phyloP scores from a whole-genome alignment of 768 basidiomycete genomes.

The Tylopilus felleus region DNA sequence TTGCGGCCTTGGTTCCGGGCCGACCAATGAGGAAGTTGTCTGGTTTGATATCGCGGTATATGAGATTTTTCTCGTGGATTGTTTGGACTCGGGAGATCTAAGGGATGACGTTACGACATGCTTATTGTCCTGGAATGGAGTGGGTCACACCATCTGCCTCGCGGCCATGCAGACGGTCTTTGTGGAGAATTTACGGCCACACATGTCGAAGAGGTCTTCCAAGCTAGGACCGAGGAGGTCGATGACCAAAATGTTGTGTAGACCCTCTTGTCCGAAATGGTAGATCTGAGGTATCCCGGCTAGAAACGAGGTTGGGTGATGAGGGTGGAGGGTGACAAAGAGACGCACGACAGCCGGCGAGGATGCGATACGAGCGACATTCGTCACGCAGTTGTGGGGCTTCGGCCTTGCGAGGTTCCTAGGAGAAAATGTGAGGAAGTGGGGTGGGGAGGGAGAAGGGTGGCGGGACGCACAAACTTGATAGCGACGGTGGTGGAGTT shows the following conservation, averaged over 20 bases:
- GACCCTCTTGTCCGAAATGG: conserved; percentile 98
- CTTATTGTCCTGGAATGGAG: not conserved
- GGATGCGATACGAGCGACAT: conserved; percentile 93
- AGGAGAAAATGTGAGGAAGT: conserved; percentile 16
- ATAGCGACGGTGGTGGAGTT: conserved; percentile 99
- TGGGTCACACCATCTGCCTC: conserved; percentile 78
- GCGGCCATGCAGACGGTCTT: conserved; percentile 99
- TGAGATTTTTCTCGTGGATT: conserved; percentile 99
- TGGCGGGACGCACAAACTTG: conserved; percentile 84
- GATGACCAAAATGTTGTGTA: conserved; percentile 98
- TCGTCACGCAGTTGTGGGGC: conserved; percentile 98
- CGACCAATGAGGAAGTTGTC: conserved; percentile 99
- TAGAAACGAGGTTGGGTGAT: conserved; percentile 35
- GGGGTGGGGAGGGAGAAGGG: not conserved
- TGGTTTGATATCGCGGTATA: conserved; percentile 99
- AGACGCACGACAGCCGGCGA: conserved; percentile 83
- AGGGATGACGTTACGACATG: conserved; percentile 6
- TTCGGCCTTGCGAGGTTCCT: conserved; percentile 93
- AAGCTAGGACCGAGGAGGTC: conserved; percentile 95
- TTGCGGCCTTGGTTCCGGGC: conserved; percentile 85
- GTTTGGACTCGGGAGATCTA: conserved; percentile 94
- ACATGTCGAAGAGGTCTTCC: conserved; percentile 99
- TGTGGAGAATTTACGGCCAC: conserved; percentile 93
- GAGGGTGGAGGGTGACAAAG: conserved; percentile 6
- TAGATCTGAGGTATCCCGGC: conserved; percentile 99